Evolutionary conservation across 106 monocot species (phyloP), one percentile per base, ranked within the genome.

Genomic region (Acanthochlamys bracteata): DNA sequence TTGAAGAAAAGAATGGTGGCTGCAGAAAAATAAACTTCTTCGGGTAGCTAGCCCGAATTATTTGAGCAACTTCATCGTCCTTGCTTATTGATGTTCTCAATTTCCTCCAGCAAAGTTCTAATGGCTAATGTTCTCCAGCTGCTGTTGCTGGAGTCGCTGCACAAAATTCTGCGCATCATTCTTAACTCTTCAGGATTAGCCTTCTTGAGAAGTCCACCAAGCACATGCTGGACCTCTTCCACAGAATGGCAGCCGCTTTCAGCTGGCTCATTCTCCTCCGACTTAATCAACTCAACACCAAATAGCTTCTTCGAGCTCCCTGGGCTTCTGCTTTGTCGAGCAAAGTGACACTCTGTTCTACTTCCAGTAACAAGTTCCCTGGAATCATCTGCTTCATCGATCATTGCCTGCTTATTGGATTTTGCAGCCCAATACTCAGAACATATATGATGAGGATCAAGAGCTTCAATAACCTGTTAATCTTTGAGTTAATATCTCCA

Each of bases 371-470:
- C 7, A 61, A 61, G 39, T 39, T 63, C 69, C 39, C 39, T 14
- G 33, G 65, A 12, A 27, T 15, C n/a, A 19, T 64, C 56, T 7
- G 41, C 12, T 20, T 24, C 49, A 39, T 54, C 13, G 12, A 66
- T 69, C 26, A 47, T 47, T 46, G 49, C 39, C 15, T 54, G 49
- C 39, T 55, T 21, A 33, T 15, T 20, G 10, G 21, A 43, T 24
- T 71, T 93, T n/a, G 80, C 77, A 22, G 42, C 20, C 88, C 88
- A 93, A 58, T 93, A 93, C 23, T 80, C 78, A 0, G 26, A 42
- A 68, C 79, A 93, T 7, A 27, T 52, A 51, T 79, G 81, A 59
- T 75, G 20, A 21, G 80, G 82, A 80, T 93, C 92, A 11, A 84
- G 73, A 19, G 69, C 64, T 70, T 93, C 93, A 55, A 88, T 72